Percentiles rank a stretch among this genome's conserved stretches.
phyloP scores from a whole-genome alignment of 2,329 filamentous ascomycete species.

The Harringtonia lauricola region DNA sequence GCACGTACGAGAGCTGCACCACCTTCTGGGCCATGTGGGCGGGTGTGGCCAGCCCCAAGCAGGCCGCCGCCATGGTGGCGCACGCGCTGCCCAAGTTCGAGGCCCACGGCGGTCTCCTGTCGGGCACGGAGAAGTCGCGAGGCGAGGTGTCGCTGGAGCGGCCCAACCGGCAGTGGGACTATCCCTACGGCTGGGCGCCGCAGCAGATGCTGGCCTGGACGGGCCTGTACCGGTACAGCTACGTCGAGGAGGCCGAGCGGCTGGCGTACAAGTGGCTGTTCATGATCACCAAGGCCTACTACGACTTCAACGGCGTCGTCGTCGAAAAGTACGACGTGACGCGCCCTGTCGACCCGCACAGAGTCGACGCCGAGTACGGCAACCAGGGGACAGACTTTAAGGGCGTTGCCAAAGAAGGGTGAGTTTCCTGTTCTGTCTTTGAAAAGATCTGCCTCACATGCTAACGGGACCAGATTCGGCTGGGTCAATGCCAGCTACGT shows the following conservation, averaged over 20 bases:
- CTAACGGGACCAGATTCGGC: constrained; percentile 59
- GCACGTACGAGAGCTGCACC: constrained; percentile 79
- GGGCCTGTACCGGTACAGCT: constrained; percentile 82
- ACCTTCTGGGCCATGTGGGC: constrained; percentile 98
- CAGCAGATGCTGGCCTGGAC: constrained; percentile 99
- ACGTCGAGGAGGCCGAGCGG: constrained; percentile 78
- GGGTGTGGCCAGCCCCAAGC: constrained; percentile 71
- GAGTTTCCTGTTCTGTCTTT: constrained; percentile 29
- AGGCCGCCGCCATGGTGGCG: constrained; percentile 73
- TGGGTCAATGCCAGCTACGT: constrained; percentile 99
- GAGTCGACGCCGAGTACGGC: constrained; percentile 92
- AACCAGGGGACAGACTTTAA: constrained; percentile 96
- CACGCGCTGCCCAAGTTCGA: constrained; percentile 82
- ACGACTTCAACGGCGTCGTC: constrained; percentile 95
- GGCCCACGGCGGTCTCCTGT: constrained; percentile 74
- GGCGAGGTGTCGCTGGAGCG: constrained; percentile 68
- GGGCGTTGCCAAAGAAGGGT: constrained; percentile 93
- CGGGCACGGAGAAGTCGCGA: constrained; percentile 81
- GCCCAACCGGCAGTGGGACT: constrained; percentile 97
- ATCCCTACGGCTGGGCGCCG: constrained; percentile 94
- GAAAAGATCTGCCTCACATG: not conserved
- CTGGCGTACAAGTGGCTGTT: constrained; percentile 94
- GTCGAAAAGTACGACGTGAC: constrained; percentile 99
- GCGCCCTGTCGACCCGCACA: constrained; percentile 76
- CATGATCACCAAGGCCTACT: constrained; percentile 97